A percentile compares a stretch with the other conserved stretches of the same genome.
Conservation (phyloP, 768 basidiomycete genomes). For the Gymnopilus junonius region DNA sequence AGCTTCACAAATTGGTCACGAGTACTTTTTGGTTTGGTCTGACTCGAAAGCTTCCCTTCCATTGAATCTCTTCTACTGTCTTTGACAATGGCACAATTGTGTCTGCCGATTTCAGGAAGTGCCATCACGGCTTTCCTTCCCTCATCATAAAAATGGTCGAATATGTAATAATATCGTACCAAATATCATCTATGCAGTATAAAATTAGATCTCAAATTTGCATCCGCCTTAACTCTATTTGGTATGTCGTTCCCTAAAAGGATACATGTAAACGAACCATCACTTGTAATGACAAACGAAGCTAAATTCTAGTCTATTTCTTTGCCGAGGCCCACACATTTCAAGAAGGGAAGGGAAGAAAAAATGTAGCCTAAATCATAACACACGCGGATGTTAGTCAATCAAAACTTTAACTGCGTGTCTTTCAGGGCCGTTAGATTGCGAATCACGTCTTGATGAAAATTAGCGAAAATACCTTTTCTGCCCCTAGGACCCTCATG, state of each 20-base stretch:
- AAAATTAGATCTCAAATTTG: slow-evolving; percentile 8
- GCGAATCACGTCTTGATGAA: slow-evolving; percentile 7
- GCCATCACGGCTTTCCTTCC: not conserved
- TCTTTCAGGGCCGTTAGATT: slow-evolving; percentile 36
- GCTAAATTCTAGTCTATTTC: not conserved
- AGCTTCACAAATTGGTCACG: slow-evolving; percentile 8
- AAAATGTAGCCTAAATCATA: slow-evolving; percentile 6
- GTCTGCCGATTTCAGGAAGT: not conserved
- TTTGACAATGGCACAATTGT: not conserved
- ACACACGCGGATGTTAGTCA: slow-evolving; percentile 14
- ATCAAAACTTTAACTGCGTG: slow-evolving; percentile 42
- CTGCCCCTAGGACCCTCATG: slow-evolving; percentile 67
- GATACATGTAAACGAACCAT: slow-evolving; percentile 22
- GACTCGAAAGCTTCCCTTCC: not conserved
- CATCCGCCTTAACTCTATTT: slow-evolving; percentile 26
- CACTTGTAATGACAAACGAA: slow-evolving; percentile 1
- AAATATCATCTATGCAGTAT: slow-evolving; percentile 2
- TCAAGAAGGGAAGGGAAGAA: not conserved
- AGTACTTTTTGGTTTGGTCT: slow-evolving; percentile 4
- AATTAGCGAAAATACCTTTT: slow-evolving; percentile 49
- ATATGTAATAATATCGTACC: slow-evolving; percentile 3
- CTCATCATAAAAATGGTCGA: not conserved
- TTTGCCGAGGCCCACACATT: not conserved
- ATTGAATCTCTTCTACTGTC: not conserved
- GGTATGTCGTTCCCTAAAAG: slow-evolving; percentile 38